A percentile compares a stretch with the other conserved stretches of the same genome.
Conservation (phyloP, 352 stramenopile genomes). For the Blastocystis sp. region DNA sequence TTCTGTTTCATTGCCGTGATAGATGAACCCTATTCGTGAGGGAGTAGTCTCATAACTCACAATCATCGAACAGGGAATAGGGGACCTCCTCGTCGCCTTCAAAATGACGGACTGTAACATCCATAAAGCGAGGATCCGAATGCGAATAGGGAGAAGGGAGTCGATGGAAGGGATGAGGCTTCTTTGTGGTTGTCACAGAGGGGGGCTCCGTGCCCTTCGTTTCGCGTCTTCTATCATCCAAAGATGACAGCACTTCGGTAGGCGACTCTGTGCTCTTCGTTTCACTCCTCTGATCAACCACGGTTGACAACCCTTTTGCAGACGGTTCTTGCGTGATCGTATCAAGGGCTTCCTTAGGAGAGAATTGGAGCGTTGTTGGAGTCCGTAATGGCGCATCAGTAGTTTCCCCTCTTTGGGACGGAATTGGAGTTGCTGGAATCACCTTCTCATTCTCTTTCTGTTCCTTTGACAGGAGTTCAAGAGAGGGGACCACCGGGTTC, state of each 20-base stretch:
- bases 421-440: conserved; percentile 36
- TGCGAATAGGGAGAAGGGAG: neutral
- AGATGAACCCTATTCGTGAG: conserved; percentile 25
- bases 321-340: neutral
- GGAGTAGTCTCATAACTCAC: neutral
- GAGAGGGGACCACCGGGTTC: too few species aligned
- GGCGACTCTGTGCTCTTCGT: too few species aligned
- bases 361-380: neutral
- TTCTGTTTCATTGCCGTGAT: conserved; percentile 24
- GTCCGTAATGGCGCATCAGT: neutral
- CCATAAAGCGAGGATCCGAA: neutral
- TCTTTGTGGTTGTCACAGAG: neutral
- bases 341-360: neutral
- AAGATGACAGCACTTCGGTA: too few species aligned
- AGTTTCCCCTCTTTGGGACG: too few species aligned
- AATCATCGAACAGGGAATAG: conserved; percentile 38
- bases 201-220: too few species aligned
- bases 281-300: too few species aligned
- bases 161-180: neutral
- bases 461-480: too few species aligned
- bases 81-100: neutral
- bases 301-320: too few species aligned
- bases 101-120: conserved; percentile 2
- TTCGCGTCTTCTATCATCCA: too few species aligned
- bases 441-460: conserved; percentile 37